Conservation (phyloP, 495 filamentous ascomycete genomes). For the Geoglossum glabrum region DNA sequence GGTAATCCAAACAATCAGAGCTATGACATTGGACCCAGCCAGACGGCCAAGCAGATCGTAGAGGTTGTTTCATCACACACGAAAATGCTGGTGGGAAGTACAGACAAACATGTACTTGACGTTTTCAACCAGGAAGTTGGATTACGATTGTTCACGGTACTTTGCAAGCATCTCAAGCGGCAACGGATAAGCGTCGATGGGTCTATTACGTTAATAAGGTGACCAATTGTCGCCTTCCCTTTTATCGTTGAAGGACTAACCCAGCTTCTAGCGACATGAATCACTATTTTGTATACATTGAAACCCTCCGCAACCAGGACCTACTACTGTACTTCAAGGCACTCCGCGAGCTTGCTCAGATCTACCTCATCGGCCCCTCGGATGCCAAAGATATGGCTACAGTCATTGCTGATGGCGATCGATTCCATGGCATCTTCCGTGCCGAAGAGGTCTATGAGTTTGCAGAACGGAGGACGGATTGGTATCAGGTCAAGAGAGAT, state of each 20-base stretch:
- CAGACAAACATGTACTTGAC: constrained; percentile 91
- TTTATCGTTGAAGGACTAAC: constrained; percentile 1
- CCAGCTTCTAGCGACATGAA: constrained; percentile 57
- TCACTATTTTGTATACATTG: constrained; percentile 69
- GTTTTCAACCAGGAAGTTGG: constrained; percentile 98
- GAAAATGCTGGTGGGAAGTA: constrained; percentile 74
- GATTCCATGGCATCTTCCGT: constrained; percentile 80
- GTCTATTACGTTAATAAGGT: constrained; percentile 78
- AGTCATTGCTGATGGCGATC: constrained; percentile 77
- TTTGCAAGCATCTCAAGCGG: constrained; percentile 94
- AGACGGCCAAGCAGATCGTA: constrained; percentile 60
- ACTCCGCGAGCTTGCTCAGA: constrained; percentile 79
- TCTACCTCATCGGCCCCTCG: constrained; percentile 73
- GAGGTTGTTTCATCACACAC: constrained; percentile 74
- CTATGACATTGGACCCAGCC: constrained; percentile 62
- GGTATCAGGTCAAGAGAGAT: constrained; percentile 66
- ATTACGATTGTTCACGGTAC: constrained; percentile 64
- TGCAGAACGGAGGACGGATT: constrained; percentile 82
- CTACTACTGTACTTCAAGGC: constrained; percentile 80
- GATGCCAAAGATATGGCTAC: constrained; percentile 90
- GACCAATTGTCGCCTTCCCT: constrained; percentile 8
- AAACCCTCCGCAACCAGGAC: constrained; percentile 59
- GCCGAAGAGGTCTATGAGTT: constrained; percentile 97
- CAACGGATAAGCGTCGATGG: constrained; percentile 82
- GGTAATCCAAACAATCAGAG: constrained; percentile 25